A percentile compares a stretch with the other conserved stretches of the same genome.
Conservation (phyloP, 2,329 filamentous ascomycete genomes). For the Sarocladium oryzae region DNA sequence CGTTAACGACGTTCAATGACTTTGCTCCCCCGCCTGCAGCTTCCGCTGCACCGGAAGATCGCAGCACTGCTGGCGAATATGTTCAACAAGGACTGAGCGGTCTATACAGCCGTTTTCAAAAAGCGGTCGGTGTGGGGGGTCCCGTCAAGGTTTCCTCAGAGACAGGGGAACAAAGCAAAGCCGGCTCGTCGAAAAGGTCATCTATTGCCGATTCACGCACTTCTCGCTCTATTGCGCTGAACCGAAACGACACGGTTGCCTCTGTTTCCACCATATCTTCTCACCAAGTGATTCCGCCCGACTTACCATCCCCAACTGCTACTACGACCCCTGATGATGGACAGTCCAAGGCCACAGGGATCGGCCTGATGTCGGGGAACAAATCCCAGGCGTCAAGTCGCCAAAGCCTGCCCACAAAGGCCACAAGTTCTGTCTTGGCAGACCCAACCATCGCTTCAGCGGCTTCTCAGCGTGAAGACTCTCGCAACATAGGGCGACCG, state of each 20-base stretch:
- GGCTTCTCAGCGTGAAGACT: slow-evolving; percentile 42
- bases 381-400: slow-evolving; percentile 35
- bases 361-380: slow-evolving; percentile 37
- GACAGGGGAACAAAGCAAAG: slow-evolving; percentile 23
- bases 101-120: slow-evolving; percentile 77
- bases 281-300: slow-evolving; percentile 23
- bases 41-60: slow-evolving; percentile 55
- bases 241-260: slow-evolving; percentile 26
- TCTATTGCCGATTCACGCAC: slow-evolving; percentile 22
- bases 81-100: slow-evolving; percentile 84
- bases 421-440: slow-evolving; percentile 33
- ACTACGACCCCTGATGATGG: slow-evolving; percentile 31
- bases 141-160: slow-evolving; percentile 24
- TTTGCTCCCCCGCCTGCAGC: slow-evolving; percentile 66
- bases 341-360: slow-evolving; percentile 41
- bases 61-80: slow-evolving; percentile 63
- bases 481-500: slow-evolving; percentile 32
- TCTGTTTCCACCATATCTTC: slow-evolving; percentile 25
- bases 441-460: slow-evolving; percentile 37
- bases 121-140: slow-evolving; percentile 68
- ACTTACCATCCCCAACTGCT: slow-evolving; percentile 27
- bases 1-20: slow-evolving; percentile 90
- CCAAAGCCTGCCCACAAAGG: slow-evolving; percentile 35
- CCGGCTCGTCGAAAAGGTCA: slow-evolving; percentile 17
- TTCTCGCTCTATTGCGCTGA: neutral